Evolutionary conservation across 2,329 filamentous ascomycete species (phyloP), one percentile per base, ranked within the genome.

Genomic region (Cucurbitaria berberidis): DNA sequence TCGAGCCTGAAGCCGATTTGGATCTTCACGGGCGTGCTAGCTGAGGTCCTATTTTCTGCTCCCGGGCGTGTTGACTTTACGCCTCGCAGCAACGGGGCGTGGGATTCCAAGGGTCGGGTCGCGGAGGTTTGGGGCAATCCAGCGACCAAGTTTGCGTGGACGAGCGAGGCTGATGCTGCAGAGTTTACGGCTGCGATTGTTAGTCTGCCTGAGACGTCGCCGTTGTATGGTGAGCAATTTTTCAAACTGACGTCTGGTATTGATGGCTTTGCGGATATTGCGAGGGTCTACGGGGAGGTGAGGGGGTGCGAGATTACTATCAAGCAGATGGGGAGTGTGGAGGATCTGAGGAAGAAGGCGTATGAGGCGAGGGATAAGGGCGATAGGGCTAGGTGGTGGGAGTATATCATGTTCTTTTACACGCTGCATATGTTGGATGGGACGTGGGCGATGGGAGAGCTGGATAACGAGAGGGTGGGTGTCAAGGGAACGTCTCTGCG

Each of bases 1-100:
- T 50, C 44, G 21, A 27, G 36, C 1, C 56, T 59, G 18, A 59
- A 59, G 47, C 56, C 56, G 15, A 45, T 59, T 8, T 57, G 53
- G 29, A 35, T 49, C 8, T 48, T 56, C 26, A 47, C 44, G 22
- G 56, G 56, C 11, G 46, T 46, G 19, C 19, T 59, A 15, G 40
- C 46, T 11, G 52, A 59, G 24, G 41, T 45, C 2, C n/a, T 53
- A 3, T 59, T 59, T 30, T 19, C 22, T 34, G 45, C 35, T 15
- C 35, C 35, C 10, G 45, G 45, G 9, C 10, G 38, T 11, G 38
- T 40, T 3, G 38, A 45, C n/a, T 45, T 45, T 18, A 34, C 29
- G 7, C 29, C 42, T 5, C 16, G 15, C 3, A 32, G 27, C 27
- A 32, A 45, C 21, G 42, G 42, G 18, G n/a, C 42, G 5, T 45